phyloP scores from a whole-genome alignment of 1,139 yeast genomes.

The Meyerozyma elateridarum region DNA sequence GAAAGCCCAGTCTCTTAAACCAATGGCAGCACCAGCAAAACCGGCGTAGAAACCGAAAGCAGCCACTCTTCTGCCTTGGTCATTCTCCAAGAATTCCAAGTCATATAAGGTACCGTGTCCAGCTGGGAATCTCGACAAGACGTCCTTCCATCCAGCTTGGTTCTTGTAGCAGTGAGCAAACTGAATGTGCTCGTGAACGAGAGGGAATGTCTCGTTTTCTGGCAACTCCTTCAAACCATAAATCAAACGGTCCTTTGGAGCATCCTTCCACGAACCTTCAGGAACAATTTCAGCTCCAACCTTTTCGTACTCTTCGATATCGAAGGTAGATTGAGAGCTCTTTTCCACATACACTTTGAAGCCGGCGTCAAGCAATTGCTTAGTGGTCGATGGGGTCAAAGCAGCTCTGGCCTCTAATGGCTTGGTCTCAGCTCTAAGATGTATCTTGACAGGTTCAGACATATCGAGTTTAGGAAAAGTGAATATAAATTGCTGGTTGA shows the following conservation, averaged over 20 bases:
- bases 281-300: constrained; percentile 17
- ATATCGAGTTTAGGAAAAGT: too few relatives aligned
- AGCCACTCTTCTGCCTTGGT: constrained; percentile 17
- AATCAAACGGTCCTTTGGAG: constrained; percentile 14
- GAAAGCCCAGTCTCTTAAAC: constrained; percentile 18
- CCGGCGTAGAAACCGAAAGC: constrained; percentile 18
- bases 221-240: constrained; percentile 18
- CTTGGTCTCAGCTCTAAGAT: constrained; percentile 18
- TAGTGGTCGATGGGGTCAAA: constrained; percentile 16
- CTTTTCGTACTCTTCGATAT: constrained; percentile 13
- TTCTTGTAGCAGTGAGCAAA: constrained; percentile 18
- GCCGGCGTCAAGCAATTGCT: constrained; percentile 16
- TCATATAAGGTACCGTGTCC: constrained; percentile 18
- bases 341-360: constrained; percentile 15
- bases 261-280: constrained; percentile 15
- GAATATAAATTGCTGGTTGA: not conserved
- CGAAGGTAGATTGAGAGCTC: constrained; percentile 13
- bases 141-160: constrained; percentile 18
- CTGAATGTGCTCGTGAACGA: constrained; percentile 16
- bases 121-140: constrained; percentile 15
- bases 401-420: constrained; percentile 18
- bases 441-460: constrained; percentile 10
- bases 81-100: constrained; percentile 17
- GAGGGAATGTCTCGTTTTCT: constrained; percentile 14
- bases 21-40: constrained; percentile 17